Conservation (phyloP, 805 yeast species). For the Sporopachydermia quercuum region DNA sequence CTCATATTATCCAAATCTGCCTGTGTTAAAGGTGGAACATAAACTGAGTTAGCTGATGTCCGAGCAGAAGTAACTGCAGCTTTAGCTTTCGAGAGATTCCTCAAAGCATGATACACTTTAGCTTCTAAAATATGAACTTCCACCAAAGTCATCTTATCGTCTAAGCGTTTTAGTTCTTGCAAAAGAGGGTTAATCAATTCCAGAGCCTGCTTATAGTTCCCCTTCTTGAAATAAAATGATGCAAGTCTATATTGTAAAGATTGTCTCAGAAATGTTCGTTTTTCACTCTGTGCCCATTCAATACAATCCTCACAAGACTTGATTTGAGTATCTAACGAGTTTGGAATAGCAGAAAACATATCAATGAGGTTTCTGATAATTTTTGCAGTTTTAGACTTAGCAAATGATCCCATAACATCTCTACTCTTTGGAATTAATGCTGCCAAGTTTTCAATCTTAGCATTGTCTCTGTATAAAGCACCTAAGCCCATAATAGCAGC, state of each 20-base stretch:
- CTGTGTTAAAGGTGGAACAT: conserved; percentile 73
- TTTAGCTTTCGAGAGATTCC: conserved; percentile 80
- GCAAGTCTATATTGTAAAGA: conserved; percentile 75
- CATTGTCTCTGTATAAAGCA: conserved; percentile 38
- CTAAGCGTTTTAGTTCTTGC: conserved; percentile 80
- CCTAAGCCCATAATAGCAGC: conserved; percentile 65
- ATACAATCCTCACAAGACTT: conserved; percentile 62
- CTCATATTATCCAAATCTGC: conserved; percentile 93
- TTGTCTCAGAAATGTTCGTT: conserved; percentile 80
- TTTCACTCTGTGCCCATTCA: conserved; percentile 74
- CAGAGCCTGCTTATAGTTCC: conserved; percentile 53
- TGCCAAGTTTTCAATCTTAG: conserved; percentile 36
- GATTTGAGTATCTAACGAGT: conserved; percentile 56
- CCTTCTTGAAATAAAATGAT: conserved; percentile 52
- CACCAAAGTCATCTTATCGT: conserved; percentile 87
- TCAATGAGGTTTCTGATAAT: conserved; percentile 74
- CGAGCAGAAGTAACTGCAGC: conserved; percentile 92
- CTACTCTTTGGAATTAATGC: conserved; percentile 56
- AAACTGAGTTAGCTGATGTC: conserved; percentile 93
- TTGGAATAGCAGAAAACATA: conserved; percentile 47
- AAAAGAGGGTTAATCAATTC: conserved; percentile 56
- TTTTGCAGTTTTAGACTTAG: conserved; percentile 91
- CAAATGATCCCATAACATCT: conserved; percentile 57
- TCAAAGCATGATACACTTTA: conserved; percentile 76
- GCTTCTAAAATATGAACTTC: conserved; percentile 91